A percentile compares a stretch with the other conserved stretches of the same genome.
phyloP scores from a whole-genome alignment of 2,329 filamentous ascomycete species.

The Fusarium buharicum region DNA sequence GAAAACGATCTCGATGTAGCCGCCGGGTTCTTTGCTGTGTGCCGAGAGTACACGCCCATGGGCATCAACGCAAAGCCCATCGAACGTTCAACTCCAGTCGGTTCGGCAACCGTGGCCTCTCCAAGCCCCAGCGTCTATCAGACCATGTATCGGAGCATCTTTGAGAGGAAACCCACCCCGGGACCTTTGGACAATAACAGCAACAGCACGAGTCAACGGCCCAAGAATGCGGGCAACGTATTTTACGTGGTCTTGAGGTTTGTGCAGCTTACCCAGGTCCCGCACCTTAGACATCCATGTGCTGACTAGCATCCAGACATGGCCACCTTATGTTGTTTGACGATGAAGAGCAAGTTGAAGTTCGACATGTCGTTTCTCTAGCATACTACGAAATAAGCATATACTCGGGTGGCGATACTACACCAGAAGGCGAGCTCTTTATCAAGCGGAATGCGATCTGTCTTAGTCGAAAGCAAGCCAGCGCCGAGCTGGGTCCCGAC shows the following conservation, averaged over 20 bases:
- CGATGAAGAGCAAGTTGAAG: conserved; percentile 92
- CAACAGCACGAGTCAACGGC: conserved; percentile 61
- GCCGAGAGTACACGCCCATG: conserved; percentile 89
- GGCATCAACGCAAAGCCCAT: conserved; percentile 93
- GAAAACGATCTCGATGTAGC: conserved; percentile 77
- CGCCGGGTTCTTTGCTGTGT: conserved; percentile 94
- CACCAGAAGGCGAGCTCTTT: conserved; percentile 92
- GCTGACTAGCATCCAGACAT: conserved; percentile 65
- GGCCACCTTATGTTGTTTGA: conserved; percentile 98
- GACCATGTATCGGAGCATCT: conserved; percentile 96
- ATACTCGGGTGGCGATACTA: conserved; percentile 79
- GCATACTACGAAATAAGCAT: conserved; percentile 87
- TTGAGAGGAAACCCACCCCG: conserved; percentile 75
- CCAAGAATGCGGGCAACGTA: conserved; percentile 80
- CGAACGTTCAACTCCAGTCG: conserved; percentile 83
- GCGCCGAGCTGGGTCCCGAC: conserved; percentile 65
- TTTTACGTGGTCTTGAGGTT: conserved; percentile 89
- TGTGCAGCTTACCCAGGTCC: conserved; percentile 10
- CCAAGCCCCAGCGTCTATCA: conserved; percentile 96
- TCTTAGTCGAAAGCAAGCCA: conserved; percentile 72
- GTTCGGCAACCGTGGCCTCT: conserved; percentile 76
- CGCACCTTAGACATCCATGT: conserved; percentile 11
- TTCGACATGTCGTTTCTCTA: conserved; percentile 93
- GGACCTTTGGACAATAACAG: conserved; percentile 61
- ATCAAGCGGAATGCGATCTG: conserved; percentile 94